Percentiles rank a stretch among this genome's conserved stretches.
Evolutionary conservation across 768 basidiomycete species (phyloP).

Genomic region (Rhizopogon vulgaris): DNA sequence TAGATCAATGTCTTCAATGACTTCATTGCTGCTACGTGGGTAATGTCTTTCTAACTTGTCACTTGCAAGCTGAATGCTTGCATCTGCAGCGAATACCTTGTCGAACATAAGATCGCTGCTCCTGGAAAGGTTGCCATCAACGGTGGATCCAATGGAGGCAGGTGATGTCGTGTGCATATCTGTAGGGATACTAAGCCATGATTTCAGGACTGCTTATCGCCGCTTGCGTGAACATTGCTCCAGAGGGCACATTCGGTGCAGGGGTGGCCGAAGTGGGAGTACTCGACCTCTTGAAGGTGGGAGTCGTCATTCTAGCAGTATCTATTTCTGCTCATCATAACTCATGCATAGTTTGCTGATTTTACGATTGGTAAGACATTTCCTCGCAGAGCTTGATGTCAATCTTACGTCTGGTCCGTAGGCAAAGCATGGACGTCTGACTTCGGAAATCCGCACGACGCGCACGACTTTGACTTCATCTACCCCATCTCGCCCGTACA

Average conservation of each 20-base stretch:
- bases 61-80: background rate
- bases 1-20: conserved; percentile 76
- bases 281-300: conserved; percentile 70
- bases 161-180: conserved; percentile 7
- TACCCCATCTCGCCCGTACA: conserved; percentile 75
- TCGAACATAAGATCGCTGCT: conserved; percentile 65
- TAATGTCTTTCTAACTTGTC: background rate
- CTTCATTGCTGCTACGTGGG: conserved; percentile 76
- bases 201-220: conserved; percentile 64
- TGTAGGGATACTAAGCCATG: background rate
- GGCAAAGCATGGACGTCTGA: conserved; percentile 76
- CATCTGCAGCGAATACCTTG: conserved; percentile 53
- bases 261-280: conserved; percentile 81
- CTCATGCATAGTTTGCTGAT: conserved; percentile 49
- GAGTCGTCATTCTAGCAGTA: conserved; percentile 1
- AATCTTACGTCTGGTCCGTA: conserved; percentile 19
- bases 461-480: conserved; percentile 82
- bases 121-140: conserved; percentile 70
- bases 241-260: conserved; percentile 70
- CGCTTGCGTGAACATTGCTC: conserved; percentile 80
- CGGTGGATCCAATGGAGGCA: conserved; percentile 79
- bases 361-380: conserved; percentile 60
- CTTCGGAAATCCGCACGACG: conserved; percentile 69
- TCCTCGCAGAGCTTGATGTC: background rate
- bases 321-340: background rate